A percentile compares a stretch with the other conserved stretches of the same genome.
Evolutionary conservation across 352 stramenopile species (phyloP).

Genomic region (Globisporangium barbulae): DNA sequence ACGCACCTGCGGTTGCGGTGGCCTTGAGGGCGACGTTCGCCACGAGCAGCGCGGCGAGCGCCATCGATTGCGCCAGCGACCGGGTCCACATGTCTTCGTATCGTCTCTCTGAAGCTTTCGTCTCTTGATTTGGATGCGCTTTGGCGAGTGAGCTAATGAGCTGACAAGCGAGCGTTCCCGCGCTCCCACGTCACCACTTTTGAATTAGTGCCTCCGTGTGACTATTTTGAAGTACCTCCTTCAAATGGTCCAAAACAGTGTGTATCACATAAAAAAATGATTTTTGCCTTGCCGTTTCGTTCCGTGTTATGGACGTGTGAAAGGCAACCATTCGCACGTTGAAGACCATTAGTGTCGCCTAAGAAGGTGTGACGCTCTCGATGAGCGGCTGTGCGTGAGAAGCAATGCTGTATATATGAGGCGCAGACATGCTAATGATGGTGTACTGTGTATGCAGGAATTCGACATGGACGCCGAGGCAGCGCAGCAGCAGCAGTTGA

Average conservation of each 20-base stretch:
- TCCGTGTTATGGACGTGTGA: no score
- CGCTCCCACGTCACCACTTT: background rate
- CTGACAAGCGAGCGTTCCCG: background rate
- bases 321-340: no score
- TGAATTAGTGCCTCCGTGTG: no score
- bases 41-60: conserved; percentile 13
- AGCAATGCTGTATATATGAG: no score
- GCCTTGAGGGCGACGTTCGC: conserved; percentile 12
- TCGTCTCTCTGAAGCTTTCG: background rate
- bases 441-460: background rate
- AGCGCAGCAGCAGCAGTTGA: background rate
- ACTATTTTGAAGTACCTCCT: background rate
- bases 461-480: conserved; percentile 2
- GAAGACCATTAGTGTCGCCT: no score
- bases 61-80: conserved; percentile 13
- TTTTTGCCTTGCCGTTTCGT: no score
- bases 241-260: no score
- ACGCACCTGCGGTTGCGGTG: conserved; percentile 12
- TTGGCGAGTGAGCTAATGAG: conserved; percentile 1
- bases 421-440: no score
- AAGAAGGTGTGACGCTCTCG: no score
- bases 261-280: no score
- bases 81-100: conserved; percentile 15
- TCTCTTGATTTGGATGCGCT: background rate
- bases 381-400: no score